Conservation (phyloP, 2,329 filamentous ascomycete species). For the Celoporthe dispersa region DNA sequence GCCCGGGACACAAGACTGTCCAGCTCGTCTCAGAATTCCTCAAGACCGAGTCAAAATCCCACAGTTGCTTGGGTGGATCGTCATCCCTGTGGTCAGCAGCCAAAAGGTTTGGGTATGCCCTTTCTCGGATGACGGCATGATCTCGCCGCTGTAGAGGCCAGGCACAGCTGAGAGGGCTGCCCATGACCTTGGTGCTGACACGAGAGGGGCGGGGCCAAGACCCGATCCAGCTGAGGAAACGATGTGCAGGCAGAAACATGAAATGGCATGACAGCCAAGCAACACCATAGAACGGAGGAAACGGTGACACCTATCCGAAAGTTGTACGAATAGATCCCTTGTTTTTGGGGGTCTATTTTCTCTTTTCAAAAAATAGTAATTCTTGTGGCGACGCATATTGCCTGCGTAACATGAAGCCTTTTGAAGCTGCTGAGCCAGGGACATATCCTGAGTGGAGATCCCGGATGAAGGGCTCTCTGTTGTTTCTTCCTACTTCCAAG, state of each 20-base stretch:
- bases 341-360: too few relatives aligned
- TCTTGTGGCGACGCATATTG: neutral
- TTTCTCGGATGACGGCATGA: neutral
- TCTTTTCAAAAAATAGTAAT: neutral
- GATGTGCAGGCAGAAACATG: neutral
- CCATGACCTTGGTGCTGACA: neutral
- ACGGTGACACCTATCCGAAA: neutral
- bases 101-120: neutral
- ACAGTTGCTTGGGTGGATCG: neutral
- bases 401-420: neutral
- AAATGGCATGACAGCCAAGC: neutral
- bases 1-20: neutral
- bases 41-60: neutral
- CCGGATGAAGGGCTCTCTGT: neutral
- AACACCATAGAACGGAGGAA: neutral
- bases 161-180: neutral
- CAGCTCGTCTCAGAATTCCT: constrained; percentile 1
- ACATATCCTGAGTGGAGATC: neutral
- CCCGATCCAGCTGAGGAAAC: neutral
- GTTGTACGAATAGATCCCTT: neutral
- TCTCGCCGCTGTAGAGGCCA: neutral
- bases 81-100: neutral
- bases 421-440: too few relatives aligned
- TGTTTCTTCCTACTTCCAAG: constrained; percentile 19
- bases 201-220: neutral